phyloP scores from a whole-genome alignment of 192 early-diverging fungal species.

The Gorgonomyces haynaldii region DNA sequence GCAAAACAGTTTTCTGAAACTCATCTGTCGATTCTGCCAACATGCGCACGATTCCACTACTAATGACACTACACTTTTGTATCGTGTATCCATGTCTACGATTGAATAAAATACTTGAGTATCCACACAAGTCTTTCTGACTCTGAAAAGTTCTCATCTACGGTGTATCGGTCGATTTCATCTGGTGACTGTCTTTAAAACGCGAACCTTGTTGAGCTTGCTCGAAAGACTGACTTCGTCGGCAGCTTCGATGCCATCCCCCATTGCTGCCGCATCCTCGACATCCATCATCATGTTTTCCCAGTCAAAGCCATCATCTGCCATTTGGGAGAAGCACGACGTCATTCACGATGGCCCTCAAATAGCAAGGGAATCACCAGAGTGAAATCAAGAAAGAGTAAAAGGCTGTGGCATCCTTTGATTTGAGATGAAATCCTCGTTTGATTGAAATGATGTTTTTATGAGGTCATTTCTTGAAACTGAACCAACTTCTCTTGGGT shows the following conservation, averaged over 20 bases:
- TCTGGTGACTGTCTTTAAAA: not conserved
- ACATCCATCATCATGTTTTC: not conserved
- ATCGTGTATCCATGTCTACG: not conserved
- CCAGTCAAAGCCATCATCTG: constrained; percentile 3
- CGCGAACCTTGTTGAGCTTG: not conserved
- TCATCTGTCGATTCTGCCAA: not conserved
- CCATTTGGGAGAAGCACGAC: too few relatives aligned
- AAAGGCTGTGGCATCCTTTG: too few relatives aligned
- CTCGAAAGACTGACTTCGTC: constrained; percentile 1
- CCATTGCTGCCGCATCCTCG: constrained; percentile 3
- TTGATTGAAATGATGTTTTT: too few relatives aligned
- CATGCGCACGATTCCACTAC: too few relatives aligned
- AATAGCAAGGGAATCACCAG: too few relatives aligned
- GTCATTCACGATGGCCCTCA: too few relatives aligned
- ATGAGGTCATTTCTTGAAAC: too few relatives aligned
- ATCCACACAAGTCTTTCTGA: not conserved
- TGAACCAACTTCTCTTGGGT: too few relatives aligned
- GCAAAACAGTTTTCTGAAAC: not conserved
- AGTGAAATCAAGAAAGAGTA: too few relatives aligned
- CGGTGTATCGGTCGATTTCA: not conserved
- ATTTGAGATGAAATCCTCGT: too few relatives aligned
- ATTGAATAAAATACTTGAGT: not conserved
- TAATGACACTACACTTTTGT: constrained; percentile 1
- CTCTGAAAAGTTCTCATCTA: constrained; percentile 1
- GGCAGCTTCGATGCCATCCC: constrained; percentile 1